Base-by-base conservation (phyloP, 768 basidiomycete genomes). In the Russula earlei region DNA sequence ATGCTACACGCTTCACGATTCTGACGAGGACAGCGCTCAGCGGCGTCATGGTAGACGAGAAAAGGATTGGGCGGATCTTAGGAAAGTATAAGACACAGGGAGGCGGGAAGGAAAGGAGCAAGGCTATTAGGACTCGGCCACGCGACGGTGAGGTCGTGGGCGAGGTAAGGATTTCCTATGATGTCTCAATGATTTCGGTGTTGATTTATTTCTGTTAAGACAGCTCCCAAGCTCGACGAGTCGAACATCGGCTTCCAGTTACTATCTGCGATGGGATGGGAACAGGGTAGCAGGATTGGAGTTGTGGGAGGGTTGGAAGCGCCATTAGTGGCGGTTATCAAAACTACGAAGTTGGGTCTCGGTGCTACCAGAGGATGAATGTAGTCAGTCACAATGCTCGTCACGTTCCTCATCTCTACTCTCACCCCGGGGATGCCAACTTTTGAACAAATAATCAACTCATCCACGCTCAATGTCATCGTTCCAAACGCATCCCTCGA, bases 201-300 rank as follows among this genome's bases (percentile, higher is more conserved):
- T n/a, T 25, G 37, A 38, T 25, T 49, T 19, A 38, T n/a, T 19
- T 44, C 4, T 60, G 49, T 9, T 15, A 65, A 87, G 77, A 83
- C 84, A 46, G 91, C 90, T 14, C 87, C 87, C 2, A 91, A 84
- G 71, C 85, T 97, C 52, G 84, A 79, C 14, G 74, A 79, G 60
- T 72, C 80, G 2, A 97, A 97, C 63, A 65, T 93, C 48, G 95
- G 95, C 0, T 96, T 95, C 73, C 80, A 71, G 71, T 80, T 98
- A 81, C 67, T 97, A 60, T 82, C 84, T 15, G 74, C 78, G 58
- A 96, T 97, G 94, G 94, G 94, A 40, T 95, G 92, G 92, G 67
- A 79, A 3, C 88, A 91, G 63, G 92, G 92, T 0, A 76, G 81
- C 40, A 72, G 77, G 12, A 92, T 95, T 63, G 92, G 92, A 5